Evolutionary conservation across 805 yeast species (phyloP), one percentile per base, ranked within the genome.

Genomic region (Metschnikowia henanensis): DNA sequence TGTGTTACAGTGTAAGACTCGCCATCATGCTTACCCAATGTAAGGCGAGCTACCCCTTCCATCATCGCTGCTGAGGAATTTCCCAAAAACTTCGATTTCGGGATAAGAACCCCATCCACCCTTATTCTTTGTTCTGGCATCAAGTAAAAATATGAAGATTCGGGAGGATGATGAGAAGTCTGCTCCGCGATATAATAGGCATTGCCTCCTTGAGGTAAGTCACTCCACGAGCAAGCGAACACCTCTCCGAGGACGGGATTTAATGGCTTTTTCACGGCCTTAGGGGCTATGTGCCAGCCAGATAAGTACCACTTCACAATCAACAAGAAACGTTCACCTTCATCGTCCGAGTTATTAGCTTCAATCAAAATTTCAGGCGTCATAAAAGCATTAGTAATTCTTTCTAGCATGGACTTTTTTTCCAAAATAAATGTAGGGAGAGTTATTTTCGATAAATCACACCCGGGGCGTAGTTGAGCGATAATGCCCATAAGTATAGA

Each of bases 101-200:
- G 99, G 34, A 89, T 74, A 16, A 90, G 81, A 12, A 85, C 76
- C 23, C 99, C 99, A 59, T 94, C 99, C 18, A 84, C 89, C 50
- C 94, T 79, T 46, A 94, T 87, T 53, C 80, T 79, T 46, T 79
- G 77, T 45, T 81, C 85, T 0, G 99, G 99, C 29, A 87, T 77
- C 65, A 84, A 72, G 62, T 88, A 94, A 60, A 90, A 94, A 65
- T 92, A 94, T 0, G 96, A 84, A 0, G 97, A 88, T 61, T 94
- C 86, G 12, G 99, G 99, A n/a, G 99, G 98, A 62, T 94, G 99
- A 59, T 94, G 99, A 25, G 96, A 87, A 0, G 97, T 91, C 64
- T 94, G 99, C 64, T 94, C 99, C 1, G 97, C 75, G 17, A 92
- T 66, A 62, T 92, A 94, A 61, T 78, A 92, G 0, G 97, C 96